Conservation (phyloP, 2,329 filamentous ascomycete genomes). For the Fusarium musae region DNA sequence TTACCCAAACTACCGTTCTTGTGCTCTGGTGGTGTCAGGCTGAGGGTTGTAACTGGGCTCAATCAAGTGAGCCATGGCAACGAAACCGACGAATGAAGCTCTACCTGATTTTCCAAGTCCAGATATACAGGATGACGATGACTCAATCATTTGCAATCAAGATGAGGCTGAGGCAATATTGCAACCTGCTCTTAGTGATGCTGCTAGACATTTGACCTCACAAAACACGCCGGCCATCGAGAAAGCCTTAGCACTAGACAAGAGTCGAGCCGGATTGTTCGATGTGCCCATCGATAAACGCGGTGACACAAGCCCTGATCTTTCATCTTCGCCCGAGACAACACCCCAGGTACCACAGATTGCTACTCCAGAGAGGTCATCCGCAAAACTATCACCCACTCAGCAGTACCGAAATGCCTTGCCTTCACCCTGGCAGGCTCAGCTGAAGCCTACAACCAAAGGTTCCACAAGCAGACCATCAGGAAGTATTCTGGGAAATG, state of each 20-base stretch:
- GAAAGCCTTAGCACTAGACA: slow-evolving; percentile 66
- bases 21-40: not conserved
- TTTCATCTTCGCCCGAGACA: slow-evolving; percentile 32
- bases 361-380: slow-evolving; percentile 4
- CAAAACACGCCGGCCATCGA: slow-evolving; percentile 66
- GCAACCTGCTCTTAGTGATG: slow-evolving; percentile 67
- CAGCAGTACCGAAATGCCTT: slow-evolving; percentile 19
- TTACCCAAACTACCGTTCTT: not conserved
- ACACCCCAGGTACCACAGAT: slow-evolving; percentile 13
- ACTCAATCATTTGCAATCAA: slow-evolving; percentile 53
- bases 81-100: slow-evolving; percentile 10
- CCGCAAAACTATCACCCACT: slow-evolving; percentile 1
- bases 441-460: slow-evolving; percentile 32
- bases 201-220: slow-evolving; percentile 66
- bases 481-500: slow-evolving; percentile 54
- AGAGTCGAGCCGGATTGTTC: slow-evolving; percentile 46
- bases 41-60: not conserved
- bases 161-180: slow-evolving; percentile 70
- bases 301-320: slow-evolving; percentile 41
- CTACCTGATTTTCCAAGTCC: slow-evolving; percentile 1
- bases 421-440: slow-evolving; percentile 48
- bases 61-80: slow-evolving; percentile 19
- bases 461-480: slow-evolving; percentile 40
- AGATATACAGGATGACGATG: slow-evolving; percentile 32
- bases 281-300: slow-evolving; percentile 36